phyloP scores from a whole-genome alignment of 441 rosid species.

The Aleurites moluccanus region DNA sequence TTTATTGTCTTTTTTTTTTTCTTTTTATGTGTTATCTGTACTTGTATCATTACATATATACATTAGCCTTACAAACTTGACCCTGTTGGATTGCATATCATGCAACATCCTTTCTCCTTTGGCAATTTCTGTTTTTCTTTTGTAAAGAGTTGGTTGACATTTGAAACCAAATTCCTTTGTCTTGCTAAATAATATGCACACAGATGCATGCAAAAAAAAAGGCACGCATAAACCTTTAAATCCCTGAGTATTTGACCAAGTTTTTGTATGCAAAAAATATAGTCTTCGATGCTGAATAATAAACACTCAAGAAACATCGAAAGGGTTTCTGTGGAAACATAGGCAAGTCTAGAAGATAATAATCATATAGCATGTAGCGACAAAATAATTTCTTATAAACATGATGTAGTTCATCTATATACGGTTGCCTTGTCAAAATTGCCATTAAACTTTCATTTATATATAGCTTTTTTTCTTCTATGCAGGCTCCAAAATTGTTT shows the following conservation, averaged over 20 bases:
- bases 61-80: neutral
- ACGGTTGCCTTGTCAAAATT: neutral
- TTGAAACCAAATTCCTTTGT: neutral
- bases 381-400: neutral
- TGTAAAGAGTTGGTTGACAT: neutral
- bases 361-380: neutral
- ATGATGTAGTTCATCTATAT: neutral
- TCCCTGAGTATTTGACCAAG: neutral
- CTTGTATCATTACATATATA: neutral
- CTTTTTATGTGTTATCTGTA: neutral
- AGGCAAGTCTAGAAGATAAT: neutral
- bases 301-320: neutral
- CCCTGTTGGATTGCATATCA: neutral
- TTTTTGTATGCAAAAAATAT: constrained; percentile 1
- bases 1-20: neutral
- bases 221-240: neutral
- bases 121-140: neutral
- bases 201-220: neutral
- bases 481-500: constrained; percentile 82
- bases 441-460: neutral
- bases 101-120: neutral
- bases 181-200: neutral
- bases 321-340: neutral
- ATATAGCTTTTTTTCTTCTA: constrained; percentile 3
- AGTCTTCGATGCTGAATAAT: neutral